A percentile compares a stretch with the other conserved stretches of the same genome.
These are phyloP conservation scores for Aspergillus brunneoviolaceus DNA, from an alignment of 2,329 filamentous ascomycete genomes.

Conservation along the genomic window DNA sequence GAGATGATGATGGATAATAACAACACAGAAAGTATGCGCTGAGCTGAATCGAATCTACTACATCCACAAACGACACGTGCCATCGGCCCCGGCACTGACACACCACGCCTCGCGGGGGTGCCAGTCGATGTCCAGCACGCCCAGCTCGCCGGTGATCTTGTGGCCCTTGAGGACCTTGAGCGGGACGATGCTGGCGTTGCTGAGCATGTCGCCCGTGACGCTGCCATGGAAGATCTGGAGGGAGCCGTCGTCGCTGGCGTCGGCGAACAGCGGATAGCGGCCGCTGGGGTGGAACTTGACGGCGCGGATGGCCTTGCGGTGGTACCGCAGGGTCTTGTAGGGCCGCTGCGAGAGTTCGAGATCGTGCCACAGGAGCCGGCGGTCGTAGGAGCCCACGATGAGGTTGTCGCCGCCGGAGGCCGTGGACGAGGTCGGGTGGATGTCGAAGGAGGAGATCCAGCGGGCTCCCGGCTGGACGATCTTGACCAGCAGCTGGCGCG, in stretches of 20 bases:
- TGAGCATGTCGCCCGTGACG: slow-evolving; percentile 90
- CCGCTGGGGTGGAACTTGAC: slow-evolving; percentile 80
- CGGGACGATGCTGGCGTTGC: slow-evolving; percentile 94
- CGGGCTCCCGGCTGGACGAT: slow-evolving; percentile 89
- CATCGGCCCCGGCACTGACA: slow-evolving; percentile 90
- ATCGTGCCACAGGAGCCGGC: slow-evolving; percentile 93
- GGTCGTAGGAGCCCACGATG: slow-evolving; percentile 91
- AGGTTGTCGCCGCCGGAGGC: slow-evolving; percentile 91
- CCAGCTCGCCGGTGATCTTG: slow-evolving; percentile 78
- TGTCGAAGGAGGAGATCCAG: slow-evolving; percentile 91
- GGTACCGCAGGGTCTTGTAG: slow-evolving; percentile 96
- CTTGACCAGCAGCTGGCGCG: slow-evolving; percentile 87
- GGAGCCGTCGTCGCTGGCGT: slow-evolving; percentile 91
- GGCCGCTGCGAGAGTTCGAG: slow-evolving; percentile 85
- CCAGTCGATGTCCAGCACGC: slow-evolving; percentile 94
- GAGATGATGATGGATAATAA: slow-evolving; percentile 17
- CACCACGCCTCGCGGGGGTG: slow-evolving; percentile 93
- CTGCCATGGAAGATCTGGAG: slow-evolving; percentile 97
- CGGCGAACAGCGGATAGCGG: slow-evolving; percentile 83
- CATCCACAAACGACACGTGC: slow-evolving; percentile 87
- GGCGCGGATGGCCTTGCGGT: slow-evolving; percentile 83
- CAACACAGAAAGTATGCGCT: slow-evolving; percentile 24
- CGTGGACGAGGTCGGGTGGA: slow-evolving; percentile 85
- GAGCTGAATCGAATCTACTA: slow-evolving; percentile 35
- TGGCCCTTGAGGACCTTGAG: slow-evolving; percentile 92